phyloP scores from a whole-genome alignment of 2,329 filamentous ascomycete species.

The Botrytis byssoidea region DNA sequence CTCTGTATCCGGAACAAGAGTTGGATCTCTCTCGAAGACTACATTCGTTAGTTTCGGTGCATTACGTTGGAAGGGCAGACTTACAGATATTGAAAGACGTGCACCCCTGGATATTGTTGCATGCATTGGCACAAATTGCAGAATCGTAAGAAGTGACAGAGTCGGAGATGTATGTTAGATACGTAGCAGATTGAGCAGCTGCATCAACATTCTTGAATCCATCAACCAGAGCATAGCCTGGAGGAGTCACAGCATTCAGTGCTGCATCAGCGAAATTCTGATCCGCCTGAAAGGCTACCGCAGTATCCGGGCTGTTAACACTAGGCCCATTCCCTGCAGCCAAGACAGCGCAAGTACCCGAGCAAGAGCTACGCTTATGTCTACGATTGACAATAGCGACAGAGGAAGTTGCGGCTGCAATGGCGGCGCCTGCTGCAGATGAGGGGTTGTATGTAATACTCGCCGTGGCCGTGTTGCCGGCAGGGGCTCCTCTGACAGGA shows the following conservation, averaged over 20 bases:
- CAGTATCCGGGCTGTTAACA: conserved; percentile 12
- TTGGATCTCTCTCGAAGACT: conserved; percentile 20
- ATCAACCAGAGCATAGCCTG: conserved; percentile 1
- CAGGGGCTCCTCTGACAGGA: conserved; percentile 12
- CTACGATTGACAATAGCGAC: neutral
- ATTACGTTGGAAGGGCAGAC: neutral
- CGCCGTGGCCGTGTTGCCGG: conserved; percentile 12
- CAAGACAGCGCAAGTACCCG: neutral
- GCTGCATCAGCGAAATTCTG: conserved; percentile 4
- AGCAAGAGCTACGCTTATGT: conserved; percentile 16
- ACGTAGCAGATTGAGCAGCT: conserved; percentile 13
- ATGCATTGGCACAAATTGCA: conserved; percentile 17
- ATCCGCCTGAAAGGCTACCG: conserved; percentile 7
- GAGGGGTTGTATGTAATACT: conserved; percentile 10
- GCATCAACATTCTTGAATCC: conserved; percentile 13
- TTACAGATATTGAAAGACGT: conserved; percentile 19
- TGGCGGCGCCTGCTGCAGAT: conserved; percentile 4
- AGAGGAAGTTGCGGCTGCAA: neutral
- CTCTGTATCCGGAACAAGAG: conserved; percentile 3
- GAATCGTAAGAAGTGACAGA: conserved; percentile 19
- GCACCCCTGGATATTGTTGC: conserved; percentile 20
- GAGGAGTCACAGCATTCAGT: conserved; percentile 9
- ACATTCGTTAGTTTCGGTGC: neutral
- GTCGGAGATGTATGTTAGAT: conserved; percentile 20
- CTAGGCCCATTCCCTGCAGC: conserved; percentile 14